phyloP scores from a whole-genome alignment of 345 rosid genomes.

The Syzygium jambos region DNA sequence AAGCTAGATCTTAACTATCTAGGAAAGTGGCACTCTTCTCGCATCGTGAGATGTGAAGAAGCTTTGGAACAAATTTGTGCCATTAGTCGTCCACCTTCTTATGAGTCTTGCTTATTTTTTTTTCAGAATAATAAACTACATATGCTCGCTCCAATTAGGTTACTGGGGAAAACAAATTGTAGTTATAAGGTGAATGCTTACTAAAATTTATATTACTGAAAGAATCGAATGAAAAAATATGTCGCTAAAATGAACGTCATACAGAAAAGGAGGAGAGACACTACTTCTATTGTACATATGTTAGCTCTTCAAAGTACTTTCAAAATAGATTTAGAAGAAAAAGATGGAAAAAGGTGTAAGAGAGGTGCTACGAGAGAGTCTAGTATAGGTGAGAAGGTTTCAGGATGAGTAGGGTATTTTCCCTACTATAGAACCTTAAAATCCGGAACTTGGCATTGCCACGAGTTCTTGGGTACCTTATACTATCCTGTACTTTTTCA shows the following conservation, averaged over 20 bases:
- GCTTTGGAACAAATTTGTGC: background rate
- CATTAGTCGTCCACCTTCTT: background rate
- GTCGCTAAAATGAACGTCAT: accelerated
- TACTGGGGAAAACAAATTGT: background rate
- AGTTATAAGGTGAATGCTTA: background rate
- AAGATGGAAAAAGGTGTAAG: background rate
- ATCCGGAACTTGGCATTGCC: background rate
- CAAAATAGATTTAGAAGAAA: background rate
- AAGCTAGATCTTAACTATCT: too few relatives aligned
- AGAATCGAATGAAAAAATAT: background rate
- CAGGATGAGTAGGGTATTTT: background rate
- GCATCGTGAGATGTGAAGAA: background rate
- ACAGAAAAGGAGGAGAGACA: accelerated
- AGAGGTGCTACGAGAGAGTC: background rate
- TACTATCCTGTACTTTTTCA: background rate
- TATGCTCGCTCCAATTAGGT: background rate
- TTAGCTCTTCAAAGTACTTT: background rate
- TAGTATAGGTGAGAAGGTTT: background rate
- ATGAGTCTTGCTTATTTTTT: background rate
- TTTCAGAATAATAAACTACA: background rate
- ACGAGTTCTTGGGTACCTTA: background rate
- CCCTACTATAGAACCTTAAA: background rate
- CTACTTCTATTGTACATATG: too few relatives aligned
- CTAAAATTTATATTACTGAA: background rate
- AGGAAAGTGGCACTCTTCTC: background rate